These are phyloP conservation scores for Diutina siamensis DNA, from an alignment of 1,139 yeast species.

Conservation along the genomic window DNA sequence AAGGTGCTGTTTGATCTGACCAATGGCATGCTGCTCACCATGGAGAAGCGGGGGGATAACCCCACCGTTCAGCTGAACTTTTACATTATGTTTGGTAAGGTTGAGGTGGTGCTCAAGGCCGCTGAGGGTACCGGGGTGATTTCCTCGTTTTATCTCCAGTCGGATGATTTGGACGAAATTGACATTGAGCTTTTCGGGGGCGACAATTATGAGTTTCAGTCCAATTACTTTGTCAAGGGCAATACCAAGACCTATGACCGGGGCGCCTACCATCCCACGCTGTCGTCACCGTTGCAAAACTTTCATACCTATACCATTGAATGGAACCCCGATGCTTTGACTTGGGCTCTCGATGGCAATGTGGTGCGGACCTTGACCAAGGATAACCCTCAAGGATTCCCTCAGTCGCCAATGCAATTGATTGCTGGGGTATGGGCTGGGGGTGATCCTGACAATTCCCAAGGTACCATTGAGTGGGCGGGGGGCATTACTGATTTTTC, in stretches of 20 bases:
- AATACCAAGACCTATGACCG: slow-evolving; percentile 65
- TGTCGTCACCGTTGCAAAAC: slow-evolving; percentile 37
- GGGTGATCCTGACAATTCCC: slow-evolving; percentile 53
- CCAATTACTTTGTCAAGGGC: slow-evolving; percentile 78
- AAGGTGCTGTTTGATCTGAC: slow-evolving; percentile 14
- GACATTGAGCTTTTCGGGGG: slow-evolving; percentile 37
- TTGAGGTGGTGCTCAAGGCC: slow-evolving; percentile 61
- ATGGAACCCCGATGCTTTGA: slow-evolving; percentile 55
- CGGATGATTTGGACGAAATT: slow-evolving; percentile 79
- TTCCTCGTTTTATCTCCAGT: slow-evolving; percentile 70
- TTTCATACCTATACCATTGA: slow-evolving; percentile 74
- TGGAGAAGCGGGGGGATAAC: slow-evolving; percentile 54
- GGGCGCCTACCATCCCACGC: slow-evolving; percentile 52
- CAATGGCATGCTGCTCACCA: slow-evolving; percentile 47
- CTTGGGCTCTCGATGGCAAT: slow-evolving; percentile 53
- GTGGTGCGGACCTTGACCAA: slow-evolving; percentile 47
- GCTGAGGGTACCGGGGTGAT: slow-evolving; percentile 70
- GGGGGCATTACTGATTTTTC: slow-evolving; percentile 65
- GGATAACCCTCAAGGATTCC: slow-evolving; percentile 49
- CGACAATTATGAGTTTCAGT: slow-evolving; percentile 45
- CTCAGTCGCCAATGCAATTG: slow-evolving; percentile 69
- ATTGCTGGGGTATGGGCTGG: slow-evolving; percentile 74
- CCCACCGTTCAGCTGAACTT: slow-evolving; percentile 69
- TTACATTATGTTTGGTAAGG: slow-evolving; percentile 77
- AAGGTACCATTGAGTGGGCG: slow-evolving; percentile 78